These are phyloP conservation scores for Jaltomata sinuosa DNA, from an alignment of 257 asterid genomes.

Conservation along the genomic window DNA sequence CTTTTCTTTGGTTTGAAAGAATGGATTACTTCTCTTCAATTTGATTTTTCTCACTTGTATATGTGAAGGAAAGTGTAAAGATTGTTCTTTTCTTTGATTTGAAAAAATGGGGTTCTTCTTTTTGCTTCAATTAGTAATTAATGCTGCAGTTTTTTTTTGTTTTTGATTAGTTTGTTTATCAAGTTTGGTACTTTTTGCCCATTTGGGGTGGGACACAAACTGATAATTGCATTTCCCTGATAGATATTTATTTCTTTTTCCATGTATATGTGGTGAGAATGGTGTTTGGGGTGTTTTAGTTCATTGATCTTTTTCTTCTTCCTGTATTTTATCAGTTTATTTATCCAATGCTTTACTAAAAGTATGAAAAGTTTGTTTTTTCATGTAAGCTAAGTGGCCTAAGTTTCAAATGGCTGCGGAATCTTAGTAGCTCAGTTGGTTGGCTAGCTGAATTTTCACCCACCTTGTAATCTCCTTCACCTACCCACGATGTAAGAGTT, in stretches of 20 bases:
- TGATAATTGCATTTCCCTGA: not conserved
- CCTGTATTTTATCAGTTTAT: not conserved
- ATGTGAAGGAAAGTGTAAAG: not conserved
- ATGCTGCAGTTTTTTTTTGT: not conserved
- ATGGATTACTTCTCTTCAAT: not conserved
- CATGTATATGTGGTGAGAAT: not conserved
- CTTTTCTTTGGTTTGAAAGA: not conserved
- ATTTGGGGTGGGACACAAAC: not conserved
- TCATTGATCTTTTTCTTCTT: not conserved
- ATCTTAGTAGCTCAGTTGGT: not conserved
- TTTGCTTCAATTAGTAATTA: not conserved
- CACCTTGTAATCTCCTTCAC: not conserved
- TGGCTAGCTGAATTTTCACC: not conserved
- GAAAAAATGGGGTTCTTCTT: slow-evolving; percentile 6
- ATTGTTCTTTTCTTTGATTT: slow-evolving; percentile 2
- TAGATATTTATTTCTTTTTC: not conserved
- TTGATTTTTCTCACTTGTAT: not conserved
- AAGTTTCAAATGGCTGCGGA: not conserved
- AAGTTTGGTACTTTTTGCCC: not conserved
- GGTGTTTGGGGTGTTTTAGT: not conserved
- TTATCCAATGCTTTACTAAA: not conserved
- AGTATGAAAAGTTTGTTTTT: not conserved
- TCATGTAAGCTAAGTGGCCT: not conserved
- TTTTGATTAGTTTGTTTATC: not conserved
- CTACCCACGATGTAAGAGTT: no score